These are phyloP conservation scores for Aquilaria agallochum DNA, from an alignment of 441 rosid genomes.

Conservation along the genomic window DNA sequence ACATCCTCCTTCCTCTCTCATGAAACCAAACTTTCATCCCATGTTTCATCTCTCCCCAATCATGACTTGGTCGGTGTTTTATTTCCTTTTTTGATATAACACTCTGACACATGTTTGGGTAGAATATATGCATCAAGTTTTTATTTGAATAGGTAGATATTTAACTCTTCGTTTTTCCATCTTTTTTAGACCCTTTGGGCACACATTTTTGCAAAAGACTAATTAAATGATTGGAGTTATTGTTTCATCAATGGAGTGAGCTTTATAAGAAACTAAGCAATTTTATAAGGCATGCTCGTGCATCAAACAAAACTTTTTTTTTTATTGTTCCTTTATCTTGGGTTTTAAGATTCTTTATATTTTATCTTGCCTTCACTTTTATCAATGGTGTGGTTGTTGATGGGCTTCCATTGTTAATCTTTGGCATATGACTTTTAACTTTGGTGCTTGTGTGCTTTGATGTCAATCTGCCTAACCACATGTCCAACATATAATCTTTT, in stretches of 20 bases:
- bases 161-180: neutral
- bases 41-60: no score
- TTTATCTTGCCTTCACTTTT: neutral
- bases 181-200: constrained; percentile 75
- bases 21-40: no score
- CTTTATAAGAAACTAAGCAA: constrained; percentile 80
- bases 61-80: constrained; percentile 63
- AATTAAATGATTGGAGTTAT: constrained; percentile 61
- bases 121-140: no score
- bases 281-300: constrained; percentile 66
- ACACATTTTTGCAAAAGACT: constrained; percentile 89
- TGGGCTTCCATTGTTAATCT: constrained; percentile 10
- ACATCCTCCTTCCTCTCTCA: no score
- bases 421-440: constrained; percentile 92
- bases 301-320: neutral
- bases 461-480: constrained; percentile 65
- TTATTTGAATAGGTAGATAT: no score
- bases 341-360: neutral
- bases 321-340: neutral
- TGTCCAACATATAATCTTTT: constrained; percentile 28
- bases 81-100: neutral
- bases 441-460: constrained; percentile 79
- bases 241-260: constrained; percentile 59
- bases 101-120: no score
- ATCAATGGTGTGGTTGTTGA: constrained; percentile 4